These are phyloP conservation scores for Suillus discolor DNA, from an alignment of 768 basidiomycete species.

Conservation along the genomic window DNA sequence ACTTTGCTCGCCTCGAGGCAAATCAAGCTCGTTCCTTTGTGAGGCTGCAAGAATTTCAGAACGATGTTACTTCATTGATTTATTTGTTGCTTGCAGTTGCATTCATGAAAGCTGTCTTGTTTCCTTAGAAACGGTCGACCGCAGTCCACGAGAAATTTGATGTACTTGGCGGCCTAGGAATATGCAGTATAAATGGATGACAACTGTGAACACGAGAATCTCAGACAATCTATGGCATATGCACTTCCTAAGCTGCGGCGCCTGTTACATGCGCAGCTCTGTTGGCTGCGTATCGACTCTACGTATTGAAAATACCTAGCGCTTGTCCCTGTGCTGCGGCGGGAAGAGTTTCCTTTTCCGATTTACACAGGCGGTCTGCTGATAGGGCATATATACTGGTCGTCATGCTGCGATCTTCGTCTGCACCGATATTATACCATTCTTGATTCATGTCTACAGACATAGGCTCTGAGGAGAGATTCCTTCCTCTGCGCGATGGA, in stretches of 20 bases:
- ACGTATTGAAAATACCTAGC: not conserved
- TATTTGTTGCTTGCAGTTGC: not conserved
- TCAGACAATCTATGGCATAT: not conserved
- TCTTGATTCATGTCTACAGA: slow-evolving; percentile 3
- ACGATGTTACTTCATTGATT: not conserved
- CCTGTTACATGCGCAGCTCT: not conserved
- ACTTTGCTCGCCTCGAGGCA: not conserved
- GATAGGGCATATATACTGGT: not conserved
- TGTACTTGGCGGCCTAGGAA: not conserved
- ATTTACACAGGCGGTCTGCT: not conserved
- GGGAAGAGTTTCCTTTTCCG: not conserved
- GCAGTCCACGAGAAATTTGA: not conserved
- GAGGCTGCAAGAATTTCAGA: not conserved
- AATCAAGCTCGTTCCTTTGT: not conserved
- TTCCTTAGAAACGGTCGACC: not conserved
- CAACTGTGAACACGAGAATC: not conserved
- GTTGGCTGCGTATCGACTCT: not conserved
- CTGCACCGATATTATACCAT: not conserved
- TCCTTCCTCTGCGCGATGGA: slow-evolving; percentile 35
- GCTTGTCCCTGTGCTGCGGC: not conserved
- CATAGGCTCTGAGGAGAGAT: slow-evolving; percentile 9
- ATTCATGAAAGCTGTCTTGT: not conserved
- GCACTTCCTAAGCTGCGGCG: not conserved
- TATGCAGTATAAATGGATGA: not conserved
- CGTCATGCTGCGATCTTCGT: no score